Conservation (phyloP, 306 rosid species). For the Trichosanthes cucumerina region DNA sequence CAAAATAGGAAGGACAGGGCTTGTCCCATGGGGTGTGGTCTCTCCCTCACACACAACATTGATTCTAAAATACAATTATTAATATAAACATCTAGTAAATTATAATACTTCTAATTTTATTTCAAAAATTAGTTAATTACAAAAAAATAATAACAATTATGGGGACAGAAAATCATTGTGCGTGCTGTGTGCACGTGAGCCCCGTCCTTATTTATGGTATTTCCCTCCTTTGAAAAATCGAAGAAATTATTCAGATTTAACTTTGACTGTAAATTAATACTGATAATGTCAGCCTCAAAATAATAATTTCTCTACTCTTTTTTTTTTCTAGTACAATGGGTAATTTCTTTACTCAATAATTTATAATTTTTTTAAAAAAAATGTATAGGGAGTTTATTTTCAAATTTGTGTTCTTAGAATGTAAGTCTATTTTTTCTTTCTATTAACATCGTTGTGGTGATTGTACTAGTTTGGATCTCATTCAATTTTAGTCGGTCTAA, state of each 20-base stretch:
- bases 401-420: neutral
- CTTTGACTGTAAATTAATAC: neutral
- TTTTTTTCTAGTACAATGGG: no score
- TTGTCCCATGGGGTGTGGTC: constrained; percentile 4
- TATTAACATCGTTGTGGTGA: no score
- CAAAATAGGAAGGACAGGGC: constrained; percentile 1
- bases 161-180: neutral
- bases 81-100: neutral
- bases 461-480: no score
- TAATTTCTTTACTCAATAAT: neutral
- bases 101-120: neutral
- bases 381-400: neutral
- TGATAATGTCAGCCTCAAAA: neutral
- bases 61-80: neutral
- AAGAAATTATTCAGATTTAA: neutral
- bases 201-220: neutral
- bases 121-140: neutral
- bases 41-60: neutral
- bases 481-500: no score
- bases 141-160: neutral
- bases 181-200: constrained; percentile 1
- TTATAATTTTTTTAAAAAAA: no score
- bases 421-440: neutral
- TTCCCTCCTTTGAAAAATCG: neutral
- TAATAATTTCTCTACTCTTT: neutral